Evolutionary conservation across 139 green algal species (phyloP).

Genomic region (Bryopsis sp.): DNA sequence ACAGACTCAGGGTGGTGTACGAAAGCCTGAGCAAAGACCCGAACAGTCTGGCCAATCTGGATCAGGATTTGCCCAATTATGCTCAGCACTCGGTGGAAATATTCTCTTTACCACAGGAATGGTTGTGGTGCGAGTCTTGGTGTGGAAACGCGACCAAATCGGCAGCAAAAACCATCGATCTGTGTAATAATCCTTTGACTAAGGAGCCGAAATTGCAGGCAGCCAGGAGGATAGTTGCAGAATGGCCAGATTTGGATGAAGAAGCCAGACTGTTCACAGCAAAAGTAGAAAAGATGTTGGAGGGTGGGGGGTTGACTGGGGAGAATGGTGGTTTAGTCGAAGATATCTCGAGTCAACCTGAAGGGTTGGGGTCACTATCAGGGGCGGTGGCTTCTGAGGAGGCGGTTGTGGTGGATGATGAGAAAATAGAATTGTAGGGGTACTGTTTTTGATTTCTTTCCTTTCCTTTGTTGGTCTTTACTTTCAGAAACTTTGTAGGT

Average conservation of each 20-base stretch:
- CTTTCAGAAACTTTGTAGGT: no score
- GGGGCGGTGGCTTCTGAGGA: no score
- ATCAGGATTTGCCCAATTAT: slow-evolving; percentile 99
- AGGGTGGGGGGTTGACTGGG: no score
- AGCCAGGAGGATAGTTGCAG: slow-evolving; percentile 81
- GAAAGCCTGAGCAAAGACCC: slow-evolving; percentile 91
- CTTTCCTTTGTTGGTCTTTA: no score
- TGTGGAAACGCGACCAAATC: slow-evolving; percentile 89
- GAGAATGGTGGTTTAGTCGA: no score
- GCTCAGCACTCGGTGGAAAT: slow-evolving; percentile 92
- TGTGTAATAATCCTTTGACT: slow-evolving; percentile 99
- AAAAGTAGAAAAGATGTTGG: slow-evolving; percentile 24
- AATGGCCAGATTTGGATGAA: slow-evolving; percentile 79
- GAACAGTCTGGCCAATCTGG: slow-evolving; percentile 91
- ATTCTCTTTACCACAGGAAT: slow-evolving; percentile 81
- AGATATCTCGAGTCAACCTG: no score
- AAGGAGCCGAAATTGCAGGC: slow-evolving; percentile 97
- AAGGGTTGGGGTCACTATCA: no score
- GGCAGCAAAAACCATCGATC: slow-evolving; percentile 92
- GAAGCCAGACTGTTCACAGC: slow-evolving; percentile 56
- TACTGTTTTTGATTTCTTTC: no score
- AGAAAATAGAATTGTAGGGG: no score
- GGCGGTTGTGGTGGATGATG: no score
- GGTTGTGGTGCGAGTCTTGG: slow-evolving; percentile 99
- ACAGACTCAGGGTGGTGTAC: slow-evolving; percentile 83